Evolutionary conservation across 495 filamentous ascomycete genomes (phyloP), one percentile per base, ranked within the genome.

Genomic region (Amphirosellinia nigrospora): DNA sequence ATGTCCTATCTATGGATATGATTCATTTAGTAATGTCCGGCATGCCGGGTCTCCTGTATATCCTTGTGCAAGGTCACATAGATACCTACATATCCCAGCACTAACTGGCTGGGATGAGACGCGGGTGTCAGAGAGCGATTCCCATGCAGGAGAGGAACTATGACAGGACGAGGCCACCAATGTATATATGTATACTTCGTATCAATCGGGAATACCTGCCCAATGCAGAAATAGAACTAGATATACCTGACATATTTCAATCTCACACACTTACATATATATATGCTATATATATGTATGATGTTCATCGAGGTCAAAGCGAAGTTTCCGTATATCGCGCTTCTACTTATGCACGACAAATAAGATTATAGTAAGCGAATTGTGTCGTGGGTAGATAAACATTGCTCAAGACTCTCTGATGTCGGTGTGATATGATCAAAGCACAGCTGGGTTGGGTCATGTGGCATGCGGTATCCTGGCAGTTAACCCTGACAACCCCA

Each of bases 181-280:
- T n/a, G n/a, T n/a, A 58, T 23, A 30, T 21, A 41, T 41, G 55
- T 36, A n/a, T 64, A 56, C 4, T 34, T 23, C 26, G 46, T 56
- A 45, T 59, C 64, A 59, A 45, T 46, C 53, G 64, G 64, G 50
- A 67, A 43, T 38, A 67, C 64, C 64, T 67, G 52, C 64, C 64
- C 39, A 34, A 67, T 58, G 10, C 19, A 59, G 64, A 45, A 46
- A 19, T 38, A 26, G 10, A 26, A 16, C 36, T 43, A 7, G 21
- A 30, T 26, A 30, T 41, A 45, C 58, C 36, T 30, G 26, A 16
- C 34, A 23, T 59, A 39, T 10, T 38, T 36, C 26, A 46, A 19
- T 63, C 34, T 9, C n/a, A 32, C 39, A 28, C 21, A 45, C n/a
- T n/a, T n/a, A 0, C 34, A n/a, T 11, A 63, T 8, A 32, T 45